Base-by-base conservation (phyloP, 768 basidiomycete species). In the Lactifluus hygrophoroides region DNA sequence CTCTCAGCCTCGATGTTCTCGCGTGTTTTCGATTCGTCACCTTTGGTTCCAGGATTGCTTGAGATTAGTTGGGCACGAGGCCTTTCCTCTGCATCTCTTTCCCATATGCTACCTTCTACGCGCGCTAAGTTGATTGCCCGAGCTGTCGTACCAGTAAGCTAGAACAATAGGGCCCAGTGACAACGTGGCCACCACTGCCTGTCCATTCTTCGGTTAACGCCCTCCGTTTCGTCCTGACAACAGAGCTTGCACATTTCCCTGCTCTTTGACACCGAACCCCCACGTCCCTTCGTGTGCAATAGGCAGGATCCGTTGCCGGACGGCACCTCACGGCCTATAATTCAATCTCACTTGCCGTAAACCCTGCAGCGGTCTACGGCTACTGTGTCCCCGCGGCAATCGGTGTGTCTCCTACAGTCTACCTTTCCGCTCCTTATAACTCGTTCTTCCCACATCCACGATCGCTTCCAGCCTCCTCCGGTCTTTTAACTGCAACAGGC, bases 1-100 rank as follows among this genome's bases (percentile, higher is more conserved):
- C 37, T 50, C 67, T 57, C 56, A 43, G 68, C 69, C 67, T 66
- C 63, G 67, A 64, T 62, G 64, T 56, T 56, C 58, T 60, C 62
- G 69, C 69, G 61, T 70, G 69, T 54, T 49, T 58, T 55, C 46
- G 60, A 60, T 58, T 63, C 44, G 37, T 62, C 37, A 37, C 53
- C 51, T 62, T 47, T 46, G 30, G 47, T 52, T 50, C 19, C 54
- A 50, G 35, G 40, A 44, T 51, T 60, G 34, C 59, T 50, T 44
- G 54, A 55, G 58, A 35, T 34, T 43, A 44, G 43, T 55, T 43
- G 35, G 43, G 46, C 59, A 60, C 54, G 59, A 60, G 59, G 59
- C 59, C 43, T 48, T 56, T 45, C 43, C 48, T 51, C 49, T 46
- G 45, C 44, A 60, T 61, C 50, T 61, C 59, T 56, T 55, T 63